phyloP scores from a whole-genome alignment of 2,329 filamentous ascomycete genomes.

The Aschersonia sp. region DNA sequence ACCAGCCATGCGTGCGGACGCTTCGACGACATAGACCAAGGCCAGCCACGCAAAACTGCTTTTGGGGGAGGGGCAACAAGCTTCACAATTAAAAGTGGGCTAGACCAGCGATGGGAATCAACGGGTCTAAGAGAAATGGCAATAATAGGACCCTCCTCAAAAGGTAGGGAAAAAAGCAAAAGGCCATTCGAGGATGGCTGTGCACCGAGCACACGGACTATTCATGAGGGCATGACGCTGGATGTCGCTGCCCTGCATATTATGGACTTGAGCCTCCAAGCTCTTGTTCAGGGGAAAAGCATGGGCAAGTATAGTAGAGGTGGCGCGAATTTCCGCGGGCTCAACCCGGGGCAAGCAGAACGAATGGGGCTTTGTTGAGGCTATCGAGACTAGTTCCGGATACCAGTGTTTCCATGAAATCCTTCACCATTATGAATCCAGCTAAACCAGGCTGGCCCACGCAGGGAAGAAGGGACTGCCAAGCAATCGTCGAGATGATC shows the following conservation, averaged over 20 bases:
- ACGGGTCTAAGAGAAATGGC: too few species aligned
- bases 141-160: too few species aligned
- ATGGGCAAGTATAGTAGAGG: not conserved
- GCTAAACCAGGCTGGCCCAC: not conserved
- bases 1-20: not conserved
- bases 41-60: not conserved
- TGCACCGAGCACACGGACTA: too few species aligned
- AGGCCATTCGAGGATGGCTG: too few species aligned
- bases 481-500: not conserved
- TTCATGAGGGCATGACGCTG: too few species aligned
- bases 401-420: not conserved
- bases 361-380: not conserved
- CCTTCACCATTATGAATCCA: not conserved
- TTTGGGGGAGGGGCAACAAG: not conserved
- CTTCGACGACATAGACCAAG: not conserved
- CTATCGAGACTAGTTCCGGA: not conserved
- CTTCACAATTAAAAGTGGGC: not conserved
- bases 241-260: too few species aligned
- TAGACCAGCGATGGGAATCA: too few species aligned
- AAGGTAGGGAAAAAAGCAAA: too few species aligned
- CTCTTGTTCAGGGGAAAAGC: not conserved
- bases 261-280: too few species aligned
- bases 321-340: not conserved
- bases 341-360: not conserved
- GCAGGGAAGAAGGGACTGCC: not conserved